These are phyloP conservation scores for Arachis monticola DNA, from an alignment of 331 rosid species.

Conservation along the genomic window DNA sequence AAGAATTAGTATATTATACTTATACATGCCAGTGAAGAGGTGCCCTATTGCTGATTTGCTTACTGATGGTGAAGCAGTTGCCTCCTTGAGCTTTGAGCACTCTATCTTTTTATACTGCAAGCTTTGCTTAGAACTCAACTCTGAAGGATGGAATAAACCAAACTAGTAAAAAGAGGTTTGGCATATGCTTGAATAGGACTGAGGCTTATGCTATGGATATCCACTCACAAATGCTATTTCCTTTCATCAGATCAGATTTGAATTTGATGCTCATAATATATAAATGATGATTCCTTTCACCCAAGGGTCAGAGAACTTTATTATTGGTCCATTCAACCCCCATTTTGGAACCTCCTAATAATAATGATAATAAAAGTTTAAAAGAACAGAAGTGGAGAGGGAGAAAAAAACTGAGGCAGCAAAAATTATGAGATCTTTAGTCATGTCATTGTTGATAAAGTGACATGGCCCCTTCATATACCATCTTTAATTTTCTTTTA, in stretches of 20 bases:
- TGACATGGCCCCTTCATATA: neutral
- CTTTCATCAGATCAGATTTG: neutral
- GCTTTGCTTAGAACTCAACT: neutral
- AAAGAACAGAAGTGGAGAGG: slow-evolving; percentile 38
- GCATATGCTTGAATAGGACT: slow-evolving; percentile 45
- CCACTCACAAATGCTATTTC: slow-evolving; percentile 21
- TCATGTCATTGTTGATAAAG: neutral
- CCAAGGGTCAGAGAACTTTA: slow-evolving; percentile 1
- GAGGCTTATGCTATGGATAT: slow-evolving; percentile 42
- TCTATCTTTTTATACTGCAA: neutral
- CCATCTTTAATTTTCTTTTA: slow-evolving; percentile 17
- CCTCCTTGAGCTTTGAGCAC: neutral
- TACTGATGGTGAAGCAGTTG: slow-evolving; percentile 2
- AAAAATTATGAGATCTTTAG: neutral
- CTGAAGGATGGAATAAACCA: slow-evolving; percentile 40
- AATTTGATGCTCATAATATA: neutral
- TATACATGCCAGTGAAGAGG: slow-evolving; percentile 45
- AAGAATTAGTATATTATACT: neutral
- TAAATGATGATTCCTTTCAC: slow-evolving; percentile 15
- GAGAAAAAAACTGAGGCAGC: slow-evolving; percentile 37
- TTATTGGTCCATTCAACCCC: neutral
- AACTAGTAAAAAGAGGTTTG: slow-evolving; percentile 7
- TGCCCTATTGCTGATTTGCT: slow-evolving; percentile 53
- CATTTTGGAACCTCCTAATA: slow-evolving; percentile 4
- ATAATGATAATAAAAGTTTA: neutral